These are phyloP conservation scores for Xerocomus cyaneibrunnescens DNA, from an alignment of 1,284 basidiomycete species.

Conservation along the genomic window DNA sequence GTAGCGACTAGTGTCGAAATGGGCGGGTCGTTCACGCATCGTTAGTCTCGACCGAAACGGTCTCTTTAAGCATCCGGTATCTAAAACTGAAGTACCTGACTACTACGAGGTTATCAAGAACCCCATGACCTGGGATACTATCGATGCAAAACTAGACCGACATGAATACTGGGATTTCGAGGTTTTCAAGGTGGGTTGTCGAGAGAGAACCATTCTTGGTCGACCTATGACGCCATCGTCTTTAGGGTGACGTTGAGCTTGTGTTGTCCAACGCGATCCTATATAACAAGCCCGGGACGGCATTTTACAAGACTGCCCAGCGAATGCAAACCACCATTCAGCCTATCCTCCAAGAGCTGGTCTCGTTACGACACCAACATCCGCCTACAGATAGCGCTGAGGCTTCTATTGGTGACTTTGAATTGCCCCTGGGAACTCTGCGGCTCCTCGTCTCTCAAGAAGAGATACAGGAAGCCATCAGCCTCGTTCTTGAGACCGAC, in stretches of 20 bases:
- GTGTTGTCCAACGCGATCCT: constrained; percentile 84
- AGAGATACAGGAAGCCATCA: constrained; percentile 50
- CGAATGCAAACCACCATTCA: constrained; percentile 62
- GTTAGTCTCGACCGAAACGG: constrained; percentile 71
- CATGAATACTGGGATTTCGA: constrained; percentile 77
- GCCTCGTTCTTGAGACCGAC: constrained; percentile 53
- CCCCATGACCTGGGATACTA: constrained; percentile 89
- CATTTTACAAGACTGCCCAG: constrained; percentile 72
- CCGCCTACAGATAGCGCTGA: constrained; percentile 1
- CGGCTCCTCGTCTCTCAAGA: constrained; percentile 53
- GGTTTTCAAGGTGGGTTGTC: constrained; percentile 66
- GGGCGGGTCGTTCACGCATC: constrained; percentile 1
- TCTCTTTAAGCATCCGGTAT: constrained; percentile 84
- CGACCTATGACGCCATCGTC: background rate
- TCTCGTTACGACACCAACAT: constrained; percentile 30
- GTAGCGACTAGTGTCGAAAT: constrained; percentile 24
- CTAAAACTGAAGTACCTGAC: constrained; percentile 78
- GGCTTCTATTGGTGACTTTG: constrained; percentile 60
- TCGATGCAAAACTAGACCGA: constrained; percentile 76
- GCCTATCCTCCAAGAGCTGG: constrained; percentile 62
- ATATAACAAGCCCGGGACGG: constrained; percentile 81
- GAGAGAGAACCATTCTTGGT: background rate
- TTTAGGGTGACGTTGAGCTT: constrained; percentile 79
- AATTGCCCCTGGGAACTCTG: constrained; percentile 59
- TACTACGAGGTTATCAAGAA: constrained; percentile 86